Evolutionary conservation across 257 asterid genomes (phyloP).

Genomic region (Solanum piurae): DNA sequence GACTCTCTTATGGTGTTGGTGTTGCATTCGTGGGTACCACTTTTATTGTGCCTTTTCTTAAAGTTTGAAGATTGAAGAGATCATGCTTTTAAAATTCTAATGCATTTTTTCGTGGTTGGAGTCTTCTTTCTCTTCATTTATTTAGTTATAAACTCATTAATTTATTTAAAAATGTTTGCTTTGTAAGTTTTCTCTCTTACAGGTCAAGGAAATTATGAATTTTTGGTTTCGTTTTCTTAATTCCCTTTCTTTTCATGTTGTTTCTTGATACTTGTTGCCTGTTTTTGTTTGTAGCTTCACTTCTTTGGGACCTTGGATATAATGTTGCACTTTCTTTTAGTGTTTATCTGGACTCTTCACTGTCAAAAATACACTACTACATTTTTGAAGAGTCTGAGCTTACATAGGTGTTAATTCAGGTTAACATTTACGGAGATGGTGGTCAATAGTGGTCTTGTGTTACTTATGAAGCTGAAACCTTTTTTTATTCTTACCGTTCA

Average conservation of each 20-base stretch:
- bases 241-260: not conserved
- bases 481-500: not conserved
- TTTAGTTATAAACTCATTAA: not conserved
- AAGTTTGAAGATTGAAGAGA: not conserved
- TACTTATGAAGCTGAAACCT: not conserved
- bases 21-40: slow-evolving; percentile 3
- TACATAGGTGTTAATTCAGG: not conserved
- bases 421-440: not conserved
- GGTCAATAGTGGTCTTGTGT: not conserved
- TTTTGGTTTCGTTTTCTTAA: not conserved
- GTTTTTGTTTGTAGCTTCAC: not conserved
- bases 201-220: not conserved
- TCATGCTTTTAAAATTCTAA: not conserved
- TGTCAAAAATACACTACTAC: no score
- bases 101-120: not conserved
- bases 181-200: not conserved
- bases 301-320: not conserved
- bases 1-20: not conserved
- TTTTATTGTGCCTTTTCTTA: not conserved
- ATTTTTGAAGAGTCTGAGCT: no score
- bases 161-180: not conserved
- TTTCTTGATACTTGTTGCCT: not conserved
- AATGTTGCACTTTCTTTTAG: not conserved
- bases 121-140: not conserved
- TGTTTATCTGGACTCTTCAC: not conserved